Base-by-base conservation (phyloP, 257 asterid species). In the Cruciata laevipes region DNA sequence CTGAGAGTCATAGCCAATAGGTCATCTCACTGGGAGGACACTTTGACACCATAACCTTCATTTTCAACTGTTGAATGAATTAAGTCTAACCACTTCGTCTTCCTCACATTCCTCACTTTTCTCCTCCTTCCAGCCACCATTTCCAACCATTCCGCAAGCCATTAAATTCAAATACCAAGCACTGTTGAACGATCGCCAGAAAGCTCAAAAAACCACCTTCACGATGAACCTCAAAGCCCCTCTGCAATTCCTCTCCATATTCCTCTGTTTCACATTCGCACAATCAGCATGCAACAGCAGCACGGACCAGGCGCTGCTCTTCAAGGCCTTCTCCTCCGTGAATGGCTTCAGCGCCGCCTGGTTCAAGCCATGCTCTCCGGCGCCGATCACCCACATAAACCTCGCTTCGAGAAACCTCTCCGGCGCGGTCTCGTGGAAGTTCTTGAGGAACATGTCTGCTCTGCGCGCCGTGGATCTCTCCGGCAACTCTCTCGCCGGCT, bases 371-470 rank as follows among this genome's bases (percentile, higher is more conserved):
- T 89, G 95, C 57, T 68, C 91, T 47, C 69, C 77, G 56, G 73
- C 75, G 49, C 78, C 83, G 9, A 59, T 92, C 63, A 72, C 76
- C 5, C 75, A 76, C 18, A 67, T 93, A 2, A 71, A 69, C 0
- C 88, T 93, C 44, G 21, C 90, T 0, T 85, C 97, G 3, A 79
- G 76, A 72, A 90, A 88, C 35, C 95, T 93, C 63, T 76, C 66
- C 44, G 99, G 99, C 69, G 47, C 81, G 0, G 53, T 93, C 56
- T 82, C 97, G 30, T 93, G 97, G 99, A 88, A 79, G 23, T 84
- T 70, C 71, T 76, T 93, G 51, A 71, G 17, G 20, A 85, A 90
- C 69, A 73, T 90, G 78, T 78, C 97, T n/a, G 75, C 38, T 35
- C 91, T 93, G 32, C 91, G 71, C 7, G 68, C 67, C 0, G 56